A percentile compares a stretch with the other conserved stretches of the same genome.
Conservation (phyloP, 139 green algal genomes). For the Zygnema circumcarinatum region DNA sequence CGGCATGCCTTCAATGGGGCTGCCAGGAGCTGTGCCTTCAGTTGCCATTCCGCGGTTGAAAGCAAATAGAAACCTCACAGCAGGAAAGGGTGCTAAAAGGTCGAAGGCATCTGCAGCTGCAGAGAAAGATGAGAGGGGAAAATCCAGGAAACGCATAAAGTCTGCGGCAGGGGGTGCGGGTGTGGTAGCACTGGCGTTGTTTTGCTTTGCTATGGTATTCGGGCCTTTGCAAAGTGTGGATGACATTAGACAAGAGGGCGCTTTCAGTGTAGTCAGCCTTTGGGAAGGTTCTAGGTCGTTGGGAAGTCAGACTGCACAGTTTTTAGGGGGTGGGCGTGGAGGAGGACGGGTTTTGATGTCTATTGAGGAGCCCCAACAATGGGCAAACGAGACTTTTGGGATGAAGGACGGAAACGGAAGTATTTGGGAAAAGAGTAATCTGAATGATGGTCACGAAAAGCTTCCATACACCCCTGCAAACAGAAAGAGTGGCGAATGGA, state of each 20-base stretch:
- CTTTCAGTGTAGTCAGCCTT: not conserved
- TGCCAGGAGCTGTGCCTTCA: conserved; percentile 6
- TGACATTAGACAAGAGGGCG: not conserved
- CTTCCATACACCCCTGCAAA: not conserved
- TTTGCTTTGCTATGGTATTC: conserved; percentile 66
- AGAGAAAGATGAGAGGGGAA: not conserved
- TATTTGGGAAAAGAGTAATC: not conserved
- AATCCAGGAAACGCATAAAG: conserved; percentile 24
- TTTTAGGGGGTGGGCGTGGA: not conserved
- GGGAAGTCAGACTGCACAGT: not conserved
- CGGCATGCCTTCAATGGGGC: not conserved
- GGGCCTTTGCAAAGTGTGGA: conserved; percentile 26
- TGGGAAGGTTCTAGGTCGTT: not conserved
- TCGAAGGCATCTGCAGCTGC: not conserved
- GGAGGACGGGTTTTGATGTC: conserved; percentile 22
- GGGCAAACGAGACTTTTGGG: not conserved
- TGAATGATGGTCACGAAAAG: not conserved
- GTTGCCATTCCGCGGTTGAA: conserved; percentile 45
- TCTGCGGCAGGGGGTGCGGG: conserved; percentile 13
- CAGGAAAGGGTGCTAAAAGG: not conserved
- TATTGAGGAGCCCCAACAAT: not conserved
- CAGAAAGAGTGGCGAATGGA: not conserved
- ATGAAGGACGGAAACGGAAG: not conserved
- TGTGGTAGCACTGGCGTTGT: conserved; percentile 60
- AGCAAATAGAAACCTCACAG: not conserved